phyloP scores from a whole-genome alignment of 1,284 basidiomycete genomes.

The Fistulinella cinereoalba region DNA sequence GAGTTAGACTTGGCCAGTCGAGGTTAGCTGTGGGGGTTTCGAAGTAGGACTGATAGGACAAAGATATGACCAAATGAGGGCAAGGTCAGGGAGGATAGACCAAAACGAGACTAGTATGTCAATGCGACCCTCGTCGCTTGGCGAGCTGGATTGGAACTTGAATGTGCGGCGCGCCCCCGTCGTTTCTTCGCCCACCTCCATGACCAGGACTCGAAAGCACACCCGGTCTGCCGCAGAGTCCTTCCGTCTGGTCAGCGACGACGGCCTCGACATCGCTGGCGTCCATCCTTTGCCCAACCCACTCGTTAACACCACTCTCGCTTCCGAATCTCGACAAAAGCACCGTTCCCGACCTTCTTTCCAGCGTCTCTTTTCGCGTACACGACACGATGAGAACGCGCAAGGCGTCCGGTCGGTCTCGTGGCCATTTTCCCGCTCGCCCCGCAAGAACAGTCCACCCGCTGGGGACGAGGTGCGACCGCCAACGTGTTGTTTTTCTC shows the following conservation, averaged over 20 bases:
- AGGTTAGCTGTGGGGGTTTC: too few relatives aligned
- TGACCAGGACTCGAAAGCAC: conserved; percentile 29
- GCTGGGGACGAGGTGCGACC: conserved; percentile 2
- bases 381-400: conserved; percentile 8
- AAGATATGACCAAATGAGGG: too few relatives aligned
- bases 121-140: too few relatives aligned
- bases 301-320: conserved; percentile 25
- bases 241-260: conserved; percentile 33
- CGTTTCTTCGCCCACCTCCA: conserved; percentile 10
- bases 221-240: conserved; percentile 34
- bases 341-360: conserved; percentile 14
- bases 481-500: conserved; percentile 10
- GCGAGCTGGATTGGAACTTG: not conserved
- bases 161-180: not conserved
- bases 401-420: too few relatives aligned
- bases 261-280: conserved; percentile 28
- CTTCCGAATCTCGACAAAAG: conserved; percentile 22
- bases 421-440: conserved; percentile 33
- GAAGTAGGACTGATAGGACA: too few relatives aligned
- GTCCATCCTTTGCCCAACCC: conserved; percentile 12
- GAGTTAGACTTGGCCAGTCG: too few relatives aligned
- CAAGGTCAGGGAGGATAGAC: too few relatives aligned
- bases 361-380: conserved; percentile 33
- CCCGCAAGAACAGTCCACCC: conserved; percentile 18
- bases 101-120: too few relatives aligned